phyloP scores from a whole-genome alignment of 306 rosid genomes.

The Gastrolobium bilobum region DNA sequence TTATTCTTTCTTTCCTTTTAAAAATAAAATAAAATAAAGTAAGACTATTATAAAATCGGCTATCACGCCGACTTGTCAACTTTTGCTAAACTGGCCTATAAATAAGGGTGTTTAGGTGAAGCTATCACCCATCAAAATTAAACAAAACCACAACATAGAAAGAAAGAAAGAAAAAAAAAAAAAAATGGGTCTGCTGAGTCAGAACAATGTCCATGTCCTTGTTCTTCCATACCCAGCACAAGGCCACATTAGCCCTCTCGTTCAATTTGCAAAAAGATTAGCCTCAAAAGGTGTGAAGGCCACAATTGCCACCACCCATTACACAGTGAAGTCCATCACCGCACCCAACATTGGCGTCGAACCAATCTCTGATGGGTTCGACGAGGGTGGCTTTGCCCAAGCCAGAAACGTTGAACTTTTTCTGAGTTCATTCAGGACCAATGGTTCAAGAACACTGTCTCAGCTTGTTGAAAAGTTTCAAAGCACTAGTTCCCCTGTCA shows the following conservation, averaged over 20 bases:
- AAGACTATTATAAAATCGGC: no score
- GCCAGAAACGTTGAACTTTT: slow-evolving; percentile 43
- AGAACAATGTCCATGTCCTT: slow-evolving; percentile 46
- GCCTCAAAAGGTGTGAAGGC: slow-evolving; percentile 58
- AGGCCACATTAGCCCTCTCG: slow-evolving; percentile 65
- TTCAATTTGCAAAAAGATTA: slow-evolving; percentile 63
- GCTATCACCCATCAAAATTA: background rate
- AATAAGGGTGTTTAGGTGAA: background rate
- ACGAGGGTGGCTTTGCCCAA: slow-evolving; percentile 60
- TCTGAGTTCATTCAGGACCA: slow-evolving; percentile 51
- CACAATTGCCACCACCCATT: slow-evolving; percentile 65
- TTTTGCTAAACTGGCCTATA: background rate
- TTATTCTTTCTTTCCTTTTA: no score
- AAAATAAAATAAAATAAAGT: no score
- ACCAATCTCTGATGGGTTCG: slow-evolving; percentile 76
- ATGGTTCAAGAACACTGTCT: slow-evolving; percentile 56
- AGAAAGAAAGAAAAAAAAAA: background rate
- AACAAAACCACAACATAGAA: background rate
- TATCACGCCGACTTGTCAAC: no score
- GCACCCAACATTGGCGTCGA: slow-evolving; percentile 55
- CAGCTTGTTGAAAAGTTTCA: slow-evolving; percentile 39
- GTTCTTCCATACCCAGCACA: slow-evolving; percentile 66
- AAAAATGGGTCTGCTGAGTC: slow-evolving; percentile 42
- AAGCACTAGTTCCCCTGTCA: slow-evolving; percentile 37
- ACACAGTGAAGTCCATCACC: slow-evolving; percentile 54